Evolutionary conservation across 2,329 filamentous ascomycete genomes (phyloP), one percentile per base, ranked within the genome.

Genomic region (Penicillium sp.): DNA sequence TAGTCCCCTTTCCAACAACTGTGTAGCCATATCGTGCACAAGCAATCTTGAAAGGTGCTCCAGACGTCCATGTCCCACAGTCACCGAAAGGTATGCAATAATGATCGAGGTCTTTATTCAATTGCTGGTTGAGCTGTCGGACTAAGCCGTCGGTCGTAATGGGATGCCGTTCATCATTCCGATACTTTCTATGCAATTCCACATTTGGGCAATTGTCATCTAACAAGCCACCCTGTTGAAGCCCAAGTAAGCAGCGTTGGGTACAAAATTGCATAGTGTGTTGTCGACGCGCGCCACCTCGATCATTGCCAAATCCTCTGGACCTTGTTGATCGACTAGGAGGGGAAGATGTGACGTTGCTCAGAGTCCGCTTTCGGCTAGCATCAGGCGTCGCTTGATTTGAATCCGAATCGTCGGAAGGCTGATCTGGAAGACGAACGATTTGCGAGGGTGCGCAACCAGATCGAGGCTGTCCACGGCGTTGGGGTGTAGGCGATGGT

Each of bases 1-100:
- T 61, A 1, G 58, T 62, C n/a, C 55, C 56, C 44, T 64, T 64
- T 10, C 55, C 57, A 23, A 62, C 17, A 8, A 54, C 33, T 5
- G 46, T 56, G 30, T 56, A 58, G 4, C 57, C 52, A 33, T 57
- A 54, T 34, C 17, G 10, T 4, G 26, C 18, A 38, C 42, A 57
- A 9, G 50, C 51, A 16, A 61, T 35, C 37, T 59, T 60, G 41
- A 61, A 60, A 3, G 49, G 51, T 5, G 50, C 52, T 4, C 57
- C 54, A 12, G 25, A 27, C 12, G 25, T 27, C 25, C 42, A 57
- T 17, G 48, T 9, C 7, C 57, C 54, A 36, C 48, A 54, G 6
- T 7, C 8, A 8, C 55, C 45, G 11, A 56, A 31, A 12, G 55
- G 54, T 0, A 40, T 54, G 31, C 50, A 27, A 27, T n/a, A 57